Base-by-base conservation (phyloP, 176 grass and related monocot species). In the Lolium perenne region DNA sequence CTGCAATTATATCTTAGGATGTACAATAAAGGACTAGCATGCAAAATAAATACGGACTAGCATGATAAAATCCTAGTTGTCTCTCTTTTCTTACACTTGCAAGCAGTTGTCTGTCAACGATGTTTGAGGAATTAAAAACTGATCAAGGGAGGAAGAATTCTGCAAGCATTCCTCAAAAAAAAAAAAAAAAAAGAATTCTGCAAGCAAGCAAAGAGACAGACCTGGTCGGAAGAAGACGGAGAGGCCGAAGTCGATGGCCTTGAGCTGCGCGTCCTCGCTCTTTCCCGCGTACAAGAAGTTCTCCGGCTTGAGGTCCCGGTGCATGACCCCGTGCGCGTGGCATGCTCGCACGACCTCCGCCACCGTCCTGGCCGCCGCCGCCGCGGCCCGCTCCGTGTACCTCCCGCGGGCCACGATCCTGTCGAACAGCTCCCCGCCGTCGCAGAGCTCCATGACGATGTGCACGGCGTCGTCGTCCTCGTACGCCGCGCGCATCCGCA, bases 241-340 rank as follows among this genome's bases (percentile, higher is more conserved):
- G 66, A 95, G 91, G 2, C 94, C 94, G 29, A 95, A 95, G 60
- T 95, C 94, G 83, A 95, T 95, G 68, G 89, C 94, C 91, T 91
- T 95, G 83, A 95, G 83, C 56, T 82, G 86, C 4, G 94, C 89
- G 63, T 89, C 87, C 29, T 95, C 94, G 38, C 88, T 85, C 80
- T 89, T 91, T 15, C 75, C 71, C 0, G 89, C 94, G 53, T 93
- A 95, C 32, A 98, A 29, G 70, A 98, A 98, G 12, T 98, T 98
- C 92, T 98, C 95, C 0, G 95, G 95, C 71, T 98, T 98, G 49
- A 98, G 93, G 82, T 98, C 95, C 35, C 95, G 56, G 76, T 98
- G 95, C 80, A 98, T 95, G 13, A 98, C 95, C 43, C 94, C 94
- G 4, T 95, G 92, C 7, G 77, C 86, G 79, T 95, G 94, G 84